A percentile compares a stretch with the other conserved stretches of the same genome.
Conservation (phyloP, 2,329 filamentous ascomycete species). For the Venturia oleaginea region DNA sequence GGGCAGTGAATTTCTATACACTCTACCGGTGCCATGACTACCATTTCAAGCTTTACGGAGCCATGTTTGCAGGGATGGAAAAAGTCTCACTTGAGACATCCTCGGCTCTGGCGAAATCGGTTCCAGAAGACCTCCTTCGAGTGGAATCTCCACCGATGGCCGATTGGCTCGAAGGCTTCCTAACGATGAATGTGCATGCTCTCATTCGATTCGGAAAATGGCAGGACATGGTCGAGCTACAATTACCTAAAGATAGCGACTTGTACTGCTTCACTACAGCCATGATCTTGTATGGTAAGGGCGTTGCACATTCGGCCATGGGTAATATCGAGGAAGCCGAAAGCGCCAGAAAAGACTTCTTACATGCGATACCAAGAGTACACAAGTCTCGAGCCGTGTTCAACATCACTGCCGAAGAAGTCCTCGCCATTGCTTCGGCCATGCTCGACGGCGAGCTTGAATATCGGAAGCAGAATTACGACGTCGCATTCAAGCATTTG, state of each 20-base stretch:
- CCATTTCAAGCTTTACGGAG: conserved; percentile 67
- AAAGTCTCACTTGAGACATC: conserved; percentile 53
- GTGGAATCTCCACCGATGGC: conserved; percentile 64
- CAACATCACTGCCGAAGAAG: conserved; percentile 56
- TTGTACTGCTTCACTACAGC: conserved; percentile 64
- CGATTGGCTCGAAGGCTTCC: conserved; percentile 66
- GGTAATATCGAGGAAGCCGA: conserved; percentile 48
- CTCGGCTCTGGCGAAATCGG: conserved; percentile 47
- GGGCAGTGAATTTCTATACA: conserved; percentile 63
- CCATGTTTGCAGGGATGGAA: conserved; percentile 66
- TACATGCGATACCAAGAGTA: conserved; percentile 42
- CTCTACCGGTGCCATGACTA: conserved; percentile 67
- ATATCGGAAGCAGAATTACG: conserved; percentile 54
- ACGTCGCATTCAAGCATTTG: conserved; percentile 51
- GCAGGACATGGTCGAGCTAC: conserved; percentile 52
- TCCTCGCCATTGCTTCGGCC: conserved; percentile 48
- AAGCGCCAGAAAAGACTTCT: conserved; percentile 43
- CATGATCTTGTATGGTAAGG: conserved; percentile 58
- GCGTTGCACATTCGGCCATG: conserved; percentile 54
- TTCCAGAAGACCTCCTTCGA: conserved; percentile 55
- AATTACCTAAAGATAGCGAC: conserved; percentile 46
- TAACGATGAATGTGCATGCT: conserved; percentile 59
- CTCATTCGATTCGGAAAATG: conserved; percentile 66
- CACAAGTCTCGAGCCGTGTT: conserved; percentile 55
- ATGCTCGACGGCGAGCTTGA: conserved; percentile 69